phyloP scores from a whole-genome alignment of 192 early-diverging fungal species.

The Chytriomyces sp. region DNA sequence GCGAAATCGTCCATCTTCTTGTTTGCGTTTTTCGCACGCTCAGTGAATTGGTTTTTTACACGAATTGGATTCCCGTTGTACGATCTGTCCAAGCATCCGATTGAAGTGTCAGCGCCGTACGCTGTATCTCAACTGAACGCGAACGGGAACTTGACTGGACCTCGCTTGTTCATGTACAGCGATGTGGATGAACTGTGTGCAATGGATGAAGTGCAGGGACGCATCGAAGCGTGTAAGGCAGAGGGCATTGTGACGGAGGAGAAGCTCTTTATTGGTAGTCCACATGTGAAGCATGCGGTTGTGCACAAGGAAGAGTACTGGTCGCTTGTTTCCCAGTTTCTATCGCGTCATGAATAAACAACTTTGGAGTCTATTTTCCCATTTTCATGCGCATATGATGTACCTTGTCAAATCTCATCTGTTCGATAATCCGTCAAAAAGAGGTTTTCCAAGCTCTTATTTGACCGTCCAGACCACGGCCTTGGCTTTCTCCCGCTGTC shows the following conservation, averaged over 20 bases:
- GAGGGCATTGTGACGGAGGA: slow-evolving; percentile 5
- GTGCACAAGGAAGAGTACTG: background rate
- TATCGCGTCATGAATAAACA: too few species aligned
- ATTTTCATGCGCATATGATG: too few species aligned
- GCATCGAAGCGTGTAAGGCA: background rate
- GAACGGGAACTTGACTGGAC: slow-evolving; percentile 7
- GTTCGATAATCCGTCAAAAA: slow-evolving; percentile 16
- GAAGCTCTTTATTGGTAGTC: background rate
- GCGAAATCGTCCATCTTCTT: background rate
- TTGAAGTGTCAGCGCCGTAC: background rate
- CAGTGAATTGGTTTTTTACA: too few species aligned
- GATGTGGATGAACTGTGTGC: slow-evolving; percentile 11
- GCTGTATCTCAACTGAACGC: background rate
- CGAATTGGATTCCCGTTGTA: background rate
- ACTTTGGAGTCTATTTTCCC: too few species aligned
- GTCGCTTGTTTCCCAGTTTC: too few species aligned
- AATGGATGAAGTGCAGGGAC: background rate
- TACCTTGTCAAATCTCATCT: background rate
- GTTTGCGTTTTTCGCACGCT: too few species aligned
- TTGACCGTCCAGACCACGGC: slow-evolving; percentile 28
- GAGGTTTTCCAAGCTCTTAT: slow-evolving; percentile 9
- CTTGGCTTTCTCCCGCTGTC: slow-evolving; percentile 3
- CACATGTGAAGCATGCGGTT: slow-evolving; percentile 20
- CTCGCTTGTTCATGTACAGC: slow-evolving; percentile 5
- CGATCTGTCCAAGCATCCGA: background rate